A percentile compares a stretch with the other conserved stretches of the same genome.
phyloP scores from a whole-genome alignment of 2,329 filamentous ascomycete genomes.

The Botrytis elliptica region DNA sequence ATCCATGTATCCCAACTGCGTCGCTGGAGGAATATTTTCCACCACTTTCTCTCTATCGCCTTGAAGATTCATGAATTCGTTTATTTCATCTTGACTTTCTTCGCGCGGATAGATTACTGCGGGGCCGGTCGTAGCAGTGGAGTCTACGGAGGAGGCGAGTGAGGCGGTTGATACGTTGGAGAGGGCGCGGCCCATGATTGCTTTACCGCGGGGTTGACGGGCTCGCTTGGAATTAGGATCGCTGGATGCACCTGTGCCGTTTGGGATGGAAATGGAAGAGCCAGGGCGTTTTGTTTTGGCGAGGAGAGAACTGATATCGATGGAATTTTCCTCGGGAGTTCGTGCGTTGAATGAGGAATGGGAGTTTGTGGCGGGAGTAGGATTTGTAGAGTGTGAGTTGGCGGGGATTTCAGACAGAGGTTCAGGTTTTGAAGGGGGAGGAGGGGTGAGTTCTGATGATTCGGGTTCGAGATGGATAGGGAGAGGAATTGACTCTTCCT shows the following conservation, averaged over 20 bases:
- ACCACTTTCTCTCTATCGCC: slow-evolving; percentile 1
- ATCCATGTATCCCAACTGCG: slow-evolving; percentile 39
- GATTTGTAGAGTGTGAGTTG: slow-evolving; percentile 20
- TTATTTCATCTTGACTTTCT: not conserved
- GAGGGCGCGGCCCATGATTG: slow-evolving; percentile 56
- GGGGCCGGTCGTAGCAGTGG: slow-evolving; percentile 36
- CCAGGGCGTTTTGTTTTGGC: slow-evolving; percentile 35
- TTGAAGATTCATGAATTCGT: slow-evolving; percentile 13
- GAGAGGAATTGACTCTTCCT: slow-evolving; percentile 14
- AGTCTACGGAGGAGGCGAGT: slow-evolving; percentile 43
- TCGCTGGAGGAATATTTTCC: slow-evolving; percentile 19
- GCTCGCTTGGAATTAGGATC: slow-evolving; percentile 33
- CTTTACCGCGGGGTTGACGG: slow-evolving; percentile 27
- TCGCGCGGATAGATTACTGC: slow-evolving; percentile 32
- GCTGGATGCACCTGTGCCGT: not conserved
- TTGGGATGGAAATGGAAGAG: slow-evolving; percentile 21
- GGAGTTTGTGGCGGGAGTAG: slow-evolving; percentile 12
- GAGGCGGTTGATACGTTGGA: slow-evolving; percentile 56
- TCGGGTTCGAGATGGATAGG: slow-evolving; percentile 20
- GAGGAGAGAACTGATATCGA: slow-evolving; percentile 36
- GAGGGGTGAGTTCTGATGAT: slow-evolving; percentile 22
- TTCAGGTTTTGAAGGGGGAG: not conserved
- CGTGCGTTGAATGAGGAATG: not conserved
- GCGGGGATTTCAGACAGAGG: slow-evolving; percentile 15
- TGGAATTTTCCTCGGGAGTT: slow-evolving; percentile 9